phyloP scores from a whole-genome alignment of 257 asterid genomes.

The Oldenlandia corymbosa region DNA sequence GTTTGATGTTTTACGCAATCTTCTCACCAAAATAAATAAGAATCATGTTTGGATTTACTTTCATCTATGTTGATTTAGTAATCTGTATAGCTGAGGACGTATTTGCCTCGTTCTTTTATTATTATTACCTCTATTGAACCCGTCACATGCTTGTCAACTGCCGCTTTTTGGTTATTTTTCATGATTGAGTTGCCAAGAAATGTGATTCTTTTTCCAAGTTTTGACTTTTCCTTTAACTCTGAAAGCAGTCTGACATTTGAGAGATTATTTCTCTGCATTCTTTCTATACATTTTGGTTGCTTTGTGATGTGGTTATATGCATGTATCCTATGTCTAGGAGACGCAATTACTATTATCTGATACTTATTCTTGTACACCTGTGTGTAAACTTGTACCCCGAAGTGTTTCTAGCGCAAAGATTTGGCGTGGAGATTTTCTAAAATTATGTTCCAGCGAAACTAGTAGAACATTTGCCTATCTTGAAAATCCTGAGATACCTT shows the following conservation, averaged over 20 bases:
- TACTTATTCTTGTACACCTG: too few species aligned
- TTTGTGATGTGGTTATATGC: too few species aligned
- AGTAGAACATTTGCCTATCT: neutral
- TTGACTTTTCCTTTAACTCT: neutral
- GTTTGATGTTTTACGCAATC: neutral
- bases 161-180: neutral
- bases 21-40: too few species aligned
- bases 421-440: neutral
- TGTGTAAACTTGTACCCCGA: neutral
- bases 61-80: neutral
- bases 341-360: neutral
- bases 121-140: neutral
- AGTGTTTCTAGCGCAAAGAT: neutral
- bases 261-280: neutral
- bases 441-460: neutral
- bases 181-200: neutral
- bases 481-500: neutral
- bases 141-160: neutral
- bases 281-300: neutral
- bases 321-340: too few species aligned
- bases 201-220: neutral
- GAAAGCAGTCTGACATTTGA: too few species aligned
- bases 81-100: neutral
- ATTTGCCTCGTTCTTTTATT: neutral
- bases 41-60: neutral